Evolutionary conservation across 2,329 filamentous ascomycete species (phyloP).

Genomic region (Tolypocladium pustulatum): DNA sequence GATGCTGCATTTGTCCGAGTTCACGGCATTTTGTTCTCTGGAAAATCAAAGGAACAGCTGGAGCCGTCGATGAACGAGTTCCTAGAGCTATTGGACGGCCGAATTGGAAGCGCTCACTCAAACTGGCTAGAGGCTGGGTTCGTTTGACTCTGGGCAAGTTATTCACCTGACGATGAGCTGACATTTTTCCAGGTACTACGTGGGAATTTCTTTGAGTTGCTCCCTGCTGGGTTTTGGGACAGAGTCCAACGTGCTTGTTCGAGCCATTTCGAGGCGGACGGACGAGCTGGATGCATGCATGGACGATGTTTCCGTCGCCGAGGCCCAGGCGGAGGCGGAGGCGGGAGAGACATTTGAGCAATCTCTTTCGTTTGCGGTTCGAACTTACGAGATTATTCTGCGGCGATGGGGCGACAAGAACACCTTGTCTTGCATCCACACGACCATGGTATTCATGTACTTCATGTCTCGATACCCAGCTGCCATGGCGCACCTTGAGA

Average conservation of each 20-base stretch:
- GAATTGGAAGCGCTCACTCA: constrained; percentile 39
- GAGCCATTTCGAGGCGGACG: constrained; percentile 19
- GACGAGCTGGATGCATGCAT: constrained; percentile 15
- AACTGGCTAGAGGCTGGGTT: constrained; percentile 41
- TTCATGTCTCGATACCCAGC: constrained; percentile 29
- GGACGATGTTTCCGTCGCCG: constrained; percentile 12
- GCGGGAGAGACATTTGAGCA: constrained; percentile 18
- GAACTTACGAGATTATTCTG: constrained; percentile 36
- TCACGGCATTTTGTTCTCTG: constrained; percentile 54
- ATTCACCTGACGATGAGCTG: background rate
- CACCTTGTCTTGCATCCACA: constrained; percentile 52
- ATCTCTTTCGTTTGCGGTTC: constrained; percentile 29
- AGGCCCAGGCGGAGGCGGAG: constrained; percentile 10
- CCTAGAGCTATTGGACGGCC: constrained; percentile 38
- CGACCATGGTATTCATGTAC: constrained; percentile 48
- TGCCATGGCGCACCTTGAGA: constrained; percentile 33
- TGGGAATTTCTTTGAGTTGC: constrained; percentile 20
- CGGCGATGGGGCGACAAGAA: constrained; percentile 44
- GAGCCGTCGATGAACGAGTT: constrained; percentile 36
- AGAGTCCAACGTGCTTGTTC: constrained; percentile 36
- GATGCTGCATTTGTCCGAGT: constrained; percentile 53
- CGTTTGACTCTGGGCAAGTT: constrained; percentile 1
- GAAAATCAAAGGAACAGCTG: constrained; percentile 35
- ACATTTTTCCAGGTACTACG: constrained; percentile 16
- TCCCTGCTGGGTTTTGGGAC: constrained; percentile 22